These are phyloP conservation scores for Porogramme epimiltina DNA, from an alignment of 1,284 basidiomycete genomes.

Conservation along the genomic window DNA sequence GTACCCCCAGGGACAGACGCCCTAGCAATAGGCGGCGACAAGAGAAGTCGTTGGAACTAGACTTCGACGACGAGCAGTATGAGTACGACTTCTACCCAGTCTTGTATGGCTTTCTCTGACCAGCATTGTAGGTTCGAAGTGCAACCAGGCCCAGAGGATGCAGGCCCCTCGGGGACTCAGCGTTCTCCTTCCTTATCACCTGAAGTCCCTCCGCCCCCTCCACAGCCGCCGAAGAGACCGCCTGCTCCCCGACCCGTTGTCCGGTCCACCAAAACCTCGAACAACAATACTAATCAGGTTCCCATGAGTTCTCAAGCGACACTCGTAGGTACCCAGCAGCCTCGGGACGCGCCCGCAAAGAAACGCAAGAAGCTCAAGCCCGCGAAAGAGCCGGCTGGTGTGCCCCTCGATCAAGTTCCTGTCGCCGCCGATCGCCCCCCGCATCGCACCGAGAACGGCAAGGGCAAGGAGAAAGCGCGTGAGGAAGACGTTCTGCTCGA, in stretches of 20 bases:
- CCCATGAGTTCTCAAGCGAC: conserved; percentile 28
- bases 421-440: too few species aligned
- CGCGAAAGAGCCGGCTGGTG: background rate
- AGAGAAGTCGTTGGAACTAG: background rate
- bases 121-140: background rate
- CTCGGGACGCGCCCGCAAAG: background rate
- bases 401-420: background rate
- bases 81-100: background rate
- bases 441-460: background rate
- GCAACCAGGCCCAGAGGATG: conserved; percentile 11
- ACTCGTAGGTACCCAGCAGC: conserved; percentile 16
- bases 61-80: background rate
- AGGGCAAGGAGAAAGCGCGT: background rate
- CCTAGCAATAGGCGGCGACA: too few species aligned
- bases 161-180: conserved; percentile 21
- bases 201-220: background rate
- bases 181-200: conserved; percentile 7
- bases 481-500: background rate
- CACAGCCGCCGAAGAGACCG: background rate
- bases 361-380: background rate
- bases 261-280: background rate
- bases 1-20: background rate
- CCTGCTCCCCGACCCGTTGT: background rate
- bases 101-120: background rate
- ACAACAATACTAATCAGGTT: too few species aligned